Evolutionary conservation across 495 filamentous ascomycete species (phyloP), one percentile per base, ranked within the genome.

Genomic region (Penicillium samsonianum): DNA sequence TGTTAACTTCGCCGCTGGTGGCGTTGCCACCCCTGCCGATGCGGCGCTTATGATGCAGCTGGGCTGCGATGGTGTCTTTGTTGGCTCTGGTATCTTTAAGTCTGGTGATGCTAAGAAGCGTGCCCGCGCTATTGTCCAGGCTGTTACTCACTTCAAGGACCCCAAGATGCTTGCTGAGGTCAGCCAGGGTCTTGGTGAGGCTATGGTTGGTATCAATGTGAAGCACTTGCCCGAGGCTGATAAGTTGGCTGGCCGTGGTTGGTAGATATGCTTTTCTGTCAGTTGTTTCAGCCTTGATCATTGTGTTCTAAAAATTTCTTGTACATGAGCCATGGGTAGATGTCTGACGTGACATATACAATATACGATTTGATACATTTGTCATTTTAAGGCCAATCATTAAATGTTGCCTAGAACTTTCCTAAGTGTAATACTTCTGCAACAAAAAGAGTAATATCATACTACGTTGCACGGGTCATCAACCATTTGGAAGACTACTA

Each of bases 1-100:
- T 1, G 94, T 98, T 45, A 98, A 98, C 82, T 98, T 98, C 64
- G 94, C 94, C 4, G 94, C 94, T n/a, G 94, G 94, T 17, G 94
- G 94, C 50, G 86, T 98, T 37, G 94, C 94, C 12, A 98, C 94
- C 11, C 94, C 94, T 1, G 94, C 94, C 3, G 94, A 98, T 78
- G 94, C 94, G 14, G 94, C 94, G 30, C 80, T 98, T 38, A 98
- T 98, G 94, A 98, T 98, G 94, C 92, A 97, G 77, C 76, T 98
- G 53, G 94, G 94, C 57, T 98, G 94, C 69, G 94, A 98, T 68
- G 94, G 94, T 53, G 94, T 98, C 30, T 98, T 98, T 67, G 94
- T 98, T 44, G 94, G 94, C 30, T 90, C 85, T 44, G 94, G 94
- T 38, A 98, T 98, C 73, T 98, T 98, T 81, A 98, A 98, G 84